Base-by-base conservation (phyloP, 1,139 yeast species). In the Blastobotrys apis region DNA sequence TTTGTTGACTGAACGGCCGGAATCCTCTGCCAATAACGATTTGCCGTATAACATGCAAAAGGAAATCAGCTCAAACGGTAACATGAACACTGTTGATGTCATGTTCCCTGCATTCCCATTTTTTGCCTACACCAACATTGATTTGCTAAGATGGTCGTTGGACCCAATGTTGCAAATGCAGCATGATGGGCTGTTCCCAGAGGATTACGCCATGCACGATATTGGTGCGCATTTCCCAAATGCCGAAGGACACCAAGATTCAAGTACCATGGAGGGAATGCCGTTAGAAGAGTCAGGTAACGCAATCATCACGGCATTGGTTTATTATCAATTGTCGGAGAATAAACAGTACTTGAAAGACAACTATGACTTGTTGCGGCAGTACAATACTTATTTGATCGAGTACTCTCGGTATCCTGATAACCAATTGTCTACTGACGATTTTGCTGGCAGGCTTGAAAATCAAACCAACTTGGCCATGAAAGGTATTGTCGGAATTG, bases 361-460 rank as follows among this genome's bases (percentile, higher is more conserved):
- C 10, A 25, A 43, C 33, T 43, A 39, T 23, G 22, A 30, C 16
- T 33, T 15, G 19, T 35, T 43, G 34, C 23, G 21, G 21, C 40
- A 43, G 32, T 43, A 27, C 40, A 30, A 19, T 19, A 33, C 31
- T 9, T 38, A 39, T 19, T 21, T 43, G 23, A 10, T 39, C 5
- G 41, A 39, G 15, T 39, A 19, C 13, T 20, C 43, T 3, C 23
- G 15, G 3, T 31, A 19, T 9, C 47, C 49, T 3, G 41, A 29
- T n/a, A 16, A 35, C 13, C 49, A 43, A 36, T 20, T 46, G 6
- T 43, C 47, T 19, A 43, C 49, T 34, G 49, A 46, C 20, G 49
- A 43, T 39, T 43, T 43, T 33, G 33, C 33, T 12, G 47, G 49
- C 20, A 25, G 22, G 6, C 32, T 43, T 8, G 33, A 13, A 10